phyloP scores from a whole-genome alignment of 495 filamentous ascomycete genomes.

The Hypoxylon lienhwacheense region DNA sequence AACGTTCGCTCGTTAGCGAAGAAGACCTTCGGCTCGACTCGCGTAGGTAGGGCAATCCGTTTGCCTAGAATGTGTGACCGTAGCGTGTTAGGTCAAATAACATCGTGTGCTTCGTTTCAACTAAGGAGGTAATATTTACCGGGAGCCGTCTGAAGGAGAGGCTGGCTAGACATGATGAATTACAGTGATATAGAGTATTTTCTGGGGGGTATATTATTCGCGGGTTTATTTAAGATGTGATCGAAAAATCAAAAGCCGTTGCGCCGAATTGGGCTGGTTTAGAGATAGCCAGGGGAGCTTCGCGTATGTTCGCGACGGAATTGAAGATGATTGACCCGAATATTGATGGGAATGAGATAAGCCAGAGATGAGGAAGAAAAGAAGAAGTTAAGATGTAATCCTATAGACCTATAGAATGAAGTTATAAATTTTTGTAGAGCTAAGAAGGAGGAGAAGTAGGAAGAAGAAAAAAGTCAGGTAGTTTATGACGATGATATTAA shows the following conservation, averaged over 20 bases:
- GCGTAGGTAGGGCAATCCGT: constrained; percentile 95
- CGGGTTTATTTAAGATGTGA: too few species aligned
- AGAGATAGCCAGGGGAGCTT: too few species aligned
- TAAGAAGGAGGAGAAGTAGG: constrained; percentile 1
- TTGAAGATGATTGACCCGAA: too few species aligned
- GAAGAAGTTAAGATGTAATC: constrained; percentile 9
- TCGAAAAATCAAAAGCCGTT: too few species aligned
- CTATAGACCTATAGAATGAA: neutral
- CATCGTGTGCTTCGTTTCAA: neutral
- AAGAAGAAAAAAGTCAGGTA: constrained; percentile 3
- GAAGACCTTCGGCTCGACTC: constrained; percentile 99
- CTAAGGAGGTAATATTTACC: constrained; percentile 52
- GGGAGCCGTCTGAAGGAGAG: constrained; percentile 87
- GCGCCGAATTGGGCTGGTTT: too few species aligned
- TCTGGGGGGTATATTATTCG: too few species aligned
- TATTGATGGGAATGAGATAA: neutral
- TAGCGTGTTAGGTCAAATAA: constrained; percentile 13
- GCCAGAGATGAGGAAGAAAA: constrained; percentile 6
- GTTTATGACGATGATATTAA: constrained; percentile 29
- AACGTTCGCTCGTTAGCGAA: constrained; percentile 99
- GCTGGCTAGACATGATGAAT: constrained; percentile 99
- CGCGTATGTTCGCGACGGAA: too few species aligned
- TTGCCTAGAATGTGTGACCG: constrained; percentile 64
- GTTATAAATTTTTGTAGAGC: constrained; percentile 17
- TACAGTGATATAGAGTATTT: too few species aligned